These are phyloP conservation scores for Wallacemonas sp. DNA, from an alignment of 208 protist species.

Conservation along the genomic window DNA sequence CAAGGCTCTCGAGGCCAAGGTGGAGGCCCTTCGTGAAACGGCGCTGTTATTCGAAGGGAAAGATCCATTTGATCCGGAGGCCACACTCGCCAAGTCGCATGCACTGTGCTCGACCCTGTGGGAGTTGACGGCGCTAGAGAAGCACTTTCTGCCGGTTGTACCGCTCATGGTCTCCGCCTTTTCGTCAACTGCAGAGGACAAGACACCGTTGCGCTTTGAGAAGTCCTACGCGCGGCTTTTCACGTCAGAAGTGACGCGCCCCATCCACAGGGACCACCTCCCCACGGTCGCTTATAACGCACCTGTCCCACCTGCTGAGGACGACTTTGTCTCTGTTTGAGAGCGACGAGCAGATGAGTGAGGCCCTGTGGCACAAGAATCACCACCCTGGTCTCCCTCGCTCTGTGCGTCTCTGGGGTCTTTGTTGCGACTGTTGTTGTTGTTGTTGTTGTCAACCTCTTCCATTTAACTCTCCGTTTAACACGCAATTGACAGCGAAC, in stretches of 20 bases:
- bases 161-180: conserved; percentile 88
- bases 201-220: conserved; percentile 79
- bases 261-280: conserved; percentile 50
- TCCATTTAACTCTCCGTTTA: no score
- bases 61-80: conserved; percentile 71
- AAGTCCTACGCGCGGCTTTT: conserved; percentile 88
- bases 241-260: conserved; percentile 75
- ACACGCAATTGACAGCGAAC: no score
- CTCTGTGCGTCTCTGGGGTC: no score
- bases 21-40: conserved; percentile 47
- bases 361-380: background rate
- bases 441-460: no score
- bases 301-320: conserved; percentile 28
- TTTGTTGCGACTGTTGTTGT: no score
- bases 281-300: conserved; percentile 75
- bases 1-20: conserved; percentile 26
- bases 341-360: background rate
- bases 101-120: conserved; percentile 85
- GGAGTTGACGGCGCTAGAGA: conserved; percentile 87
- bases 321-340: conserved; percentile 36
- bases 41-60: conserved; percentile 73
- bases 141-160: conserved; percentile 83
- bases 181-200: conserved; percentile 78
- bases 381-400: background rate
- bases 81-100: conserved; percentile 39